Conservation (phyloP, 257 asterid genomes). For the Nicotiana paniculata region DNA sequence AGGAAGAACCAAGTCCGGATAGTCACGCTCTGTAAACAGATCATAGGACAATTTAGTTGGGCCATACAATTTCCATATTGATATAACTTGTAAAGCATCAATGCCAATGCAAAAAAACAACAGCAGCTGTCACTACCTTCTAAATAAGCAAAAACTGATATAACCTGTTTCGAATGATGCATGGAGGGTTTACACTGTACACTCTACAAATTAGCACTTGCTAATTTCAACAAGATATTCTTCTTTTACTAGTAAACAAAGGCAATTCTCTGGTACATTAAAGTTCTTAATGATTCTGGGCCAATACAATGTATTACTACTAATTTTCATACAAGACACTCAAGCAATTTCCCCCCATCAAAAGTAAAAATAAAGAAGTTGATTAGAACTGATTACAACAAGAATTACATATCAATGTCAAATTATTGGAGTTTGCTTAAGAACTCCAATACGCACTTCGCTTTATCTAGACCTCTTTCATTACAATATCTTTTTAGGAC, state of each 20-base stretch:
- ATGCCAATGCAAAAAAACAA: not conserved
- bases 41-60: not conserved
- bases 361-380: not conserved
- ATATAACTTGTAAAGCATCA: not conserved
- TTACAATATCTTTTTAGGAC: not conserved
- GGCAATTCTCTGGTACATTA: not conserved
- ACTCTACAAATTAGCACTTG: not conserved
- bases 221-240: not conserved
- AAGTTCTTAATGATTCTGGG: not conserved
- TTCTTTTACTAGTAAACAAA: not conserved
- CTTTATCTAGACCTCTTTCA: not conserved
- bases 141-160: not conserved
- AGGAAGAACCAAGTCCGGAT: constrained; percentile 16
- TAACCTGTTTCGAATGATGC: not conserved
- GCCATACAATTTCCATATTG: not conserved
- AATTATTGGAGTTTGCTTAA: not conserved
- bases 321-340: not conserved
- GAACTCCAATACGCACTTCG: not conserved
- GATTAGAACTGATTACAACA: not conserved
- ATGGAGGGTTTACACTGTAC: not conserved
- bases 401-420: not conserved
- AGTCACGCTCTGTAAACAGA: not conserved
- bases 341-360: no score
- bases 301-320: not conserved
- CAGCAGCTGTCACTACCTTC: not conserved